Conservation (phyloP, 257 asterid genomes). For the Eucommia ulmoides region DNA sequence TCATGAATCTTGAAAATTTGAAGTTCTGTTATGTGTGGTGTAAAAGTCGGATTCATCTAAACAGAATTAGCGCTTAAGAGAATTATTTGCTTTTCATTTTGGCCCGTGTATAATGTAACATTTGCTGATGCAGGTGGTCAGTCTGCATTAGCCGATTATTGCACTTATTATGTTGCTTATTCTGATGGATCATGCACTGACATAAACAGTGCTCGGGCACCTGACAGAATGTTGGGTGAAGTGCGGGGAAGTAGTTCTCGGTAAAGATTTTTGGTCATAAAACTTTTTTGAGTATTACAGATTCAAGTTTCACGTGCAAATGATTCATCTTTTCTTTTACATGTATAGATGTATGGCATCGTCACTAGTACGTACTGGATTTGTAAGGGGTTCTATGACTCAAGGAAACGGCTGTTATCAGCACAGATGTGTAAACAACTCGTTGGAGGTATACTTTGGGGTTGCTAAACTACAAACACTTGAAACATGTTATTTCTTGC, state of each 20-base stretch:
- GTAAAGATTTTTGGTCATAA: slow-evolving; percentile 24
- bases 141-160: slow-evolving; percentile 97
- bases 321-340: slow-evolving; percentile 3
- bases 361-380: slow-evolving; percentile 78
- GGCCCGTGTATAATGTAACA: too few species aligned
- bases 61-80: too few species aligned
- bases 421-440: slow-evolving; percentile 63
- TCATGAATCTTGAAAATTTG: not conserved
- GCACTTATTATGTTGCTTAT: slow-evolving; percentile 92
- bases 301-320: not conserved
- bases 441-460: slow-evolving; percentile 79
- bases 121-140: slow-evolving; percentile 73
- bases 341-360: slow-evolving; percentile 79
- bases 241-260: slow-evolving; percentile 87
- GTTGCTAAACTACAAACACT: too few species aligned
- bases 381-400: slow-evolving; percentile 77
- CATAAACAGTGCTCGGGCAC: slow-evolving; percentile 87
- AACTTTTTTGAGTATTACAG: not conserved
- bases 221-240: slow-evolving; percentile 97
- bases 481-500: not conserved
- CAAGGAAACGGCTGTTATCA: slow-evolving; percentile 95
- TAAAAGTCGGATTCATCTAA: too few species aligned
- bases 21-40: too few species aligned
- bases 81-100: too few species aligned
- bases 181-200: slow-evolving; percentile 99